A percentile compares a stretch with the other conserved stretches of the same genome.
phyloP scores from a whole-genome alignment of 2,329 filamentous ascomycete genomes.

The Aspergillus oerlinghausenensis region DNA sequence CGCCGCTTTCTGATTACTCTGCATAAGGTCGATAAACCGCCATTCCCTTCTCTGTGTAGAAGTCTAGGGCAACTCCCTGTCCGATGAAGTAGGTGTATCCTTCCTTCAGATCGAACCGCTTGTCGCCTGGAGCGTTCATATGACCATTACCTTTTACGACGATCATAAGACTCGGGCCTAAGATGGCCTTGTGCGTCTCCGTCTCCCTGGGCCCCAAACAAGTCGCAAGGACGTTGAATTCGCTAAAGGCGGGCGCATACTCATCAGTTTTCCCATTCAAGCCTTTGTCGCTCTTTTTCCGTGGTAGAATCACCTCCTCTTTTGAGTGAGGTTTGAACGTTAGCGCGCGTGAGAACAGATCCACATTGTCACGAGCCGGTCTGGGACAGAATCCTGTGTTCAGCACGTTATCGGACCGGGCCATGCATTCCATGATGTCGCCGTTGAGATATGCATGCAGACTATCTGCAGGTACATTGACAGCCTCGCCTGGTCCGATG shows the following conservation, averaged over 20 bases:
- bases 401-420: constrained; percentile 68
- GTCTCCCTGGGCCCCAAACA: constrained; percentile 53
- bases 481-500: constrained; percentile 60
- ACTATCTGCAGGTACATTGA: constrained; percentile 69
- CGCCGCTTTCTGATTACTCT: constrained; percentile 18
- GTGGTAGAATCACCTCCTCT: constrained; percentile 53
- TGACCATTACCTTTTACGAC: constrained; percentile 56
- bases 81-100: constrained; percentile 66
- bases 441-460: constrained; percentile 70
- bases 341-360: constrained; percentile 59
- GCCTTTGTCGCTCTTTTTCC: constrained; percentile 48
- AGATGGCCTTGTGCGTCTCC: constrained; percentile 53
- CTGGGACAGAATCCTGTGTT: constrained; percentile 70
- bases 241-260: constrained; percentile 64
- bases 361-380: constrained; percentile 59
- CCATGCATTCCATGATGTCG: constrained; percentile 77
- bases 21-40: constrained; percentile 47
- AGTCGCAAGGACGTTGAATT: constrained; percentile 65
- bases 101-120: constrained; percentile 52
- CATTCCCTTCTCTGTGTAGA: constrained; percentile 42
- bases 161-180: constrained; percentile 61
- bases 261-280: constrained; percentile 57
- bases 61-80: constrained; percentile 49
- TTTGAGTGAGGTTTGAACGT: constrained; percentile 60
- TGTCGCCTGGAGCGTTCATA: constrained; percentile 50